Percentiles rank a stretch among this genome's conserved stretches.
Conservation (phyloP, 2,329 filamentous ascomycete genomes). For the Colletotrichum sp. region DNA sequence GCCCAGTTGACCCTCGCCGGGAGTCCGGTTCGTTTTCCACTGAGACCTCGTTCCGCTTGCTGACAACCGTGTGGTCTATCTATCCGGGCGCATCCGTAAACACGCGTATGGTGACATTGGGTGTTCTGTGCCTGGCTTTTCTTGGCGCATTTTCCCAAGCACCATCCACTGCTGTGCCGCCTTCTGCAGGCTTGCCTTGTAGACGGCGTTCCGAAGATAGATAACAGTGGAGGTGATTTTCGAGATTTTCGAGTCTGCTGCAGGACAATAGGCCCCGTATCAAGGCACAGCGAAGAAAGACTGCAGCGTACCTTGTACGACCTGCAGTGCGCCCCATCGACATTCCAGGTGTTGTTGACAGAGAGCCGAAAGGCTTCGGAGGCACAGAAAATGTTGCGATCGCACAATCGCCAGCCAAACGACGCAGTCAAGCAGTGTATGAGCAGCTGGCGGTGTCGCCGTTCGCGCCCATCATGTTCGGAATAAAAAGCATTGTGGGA, state of each 20-base stretch:
- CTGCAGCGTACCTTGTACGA: constrained; percentile 2
- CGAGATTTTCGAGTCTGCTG: background rate
- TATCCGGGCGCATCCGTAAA: background rate
- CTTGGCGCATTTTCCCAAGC: background rate
- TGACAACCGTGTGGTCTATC: background rate
- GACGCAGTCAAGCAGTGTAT: background rate
- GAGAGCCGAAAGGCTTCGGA: background rate
- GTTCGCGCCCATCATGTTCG: background rate
- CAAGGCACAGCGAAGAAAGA: background rate
- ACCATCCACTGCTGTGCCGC: background rate
- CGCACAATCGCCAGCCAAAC: background rate
- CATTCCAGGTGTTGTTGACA: background rate
- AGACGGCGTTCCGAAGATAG: background rate
- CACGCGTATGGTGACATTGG: background rate
- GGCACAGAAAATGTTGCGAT: background rate
- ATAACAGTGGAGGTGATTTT: background rate
- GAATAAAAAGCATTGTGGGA: constrained; percentile 1
- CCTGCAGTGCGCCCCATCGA: background rate
- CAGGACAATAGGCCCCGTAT: background rate
- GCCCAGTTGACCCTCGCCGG: background rate
- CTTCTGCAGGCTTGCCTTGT: background rate
- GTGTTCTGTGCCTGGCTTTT: background rate
- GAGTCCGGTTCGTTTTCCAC: background rate
- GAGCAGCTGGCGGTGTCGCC: background rate
- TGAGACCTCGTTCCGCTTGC: background rate